Evolutionary conservation across 1,284 basidiomycete genomes (phyloP), one percentile per base, ranked within the genome.

Genomic region (Malassezia furfur): DNA sequence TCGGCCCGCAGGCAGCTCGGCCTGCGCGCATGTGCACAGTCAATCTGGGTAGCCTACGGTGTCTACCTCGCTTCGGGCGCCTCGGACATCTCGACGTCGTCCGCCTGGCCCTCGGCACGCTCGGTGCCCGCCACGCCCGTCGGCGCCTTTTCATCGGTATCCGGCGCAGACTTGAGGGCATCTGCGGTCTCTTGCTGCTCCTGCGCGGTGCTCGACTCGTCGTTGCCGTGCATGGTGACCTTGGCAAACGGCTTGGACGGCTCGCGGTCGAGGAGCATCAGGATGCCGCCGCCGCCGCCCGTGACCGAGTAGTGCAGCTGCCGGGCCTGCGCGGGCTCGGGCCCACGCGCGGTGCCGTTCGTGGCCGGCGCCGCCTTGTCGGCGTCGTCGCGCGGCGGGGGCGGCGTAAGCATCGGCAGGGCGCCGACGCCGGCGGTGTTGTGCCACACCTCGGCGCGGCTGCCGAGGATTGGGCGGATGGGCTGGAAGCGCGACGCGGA

Each of bases 401-500:
- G 59, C 5, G 63, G 60, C n/a, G 19, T 30, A 5, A 45, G 43
- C 56, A 52, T 3, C 53, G 59, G 8, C 32, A 41, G 30, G 34
- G 21, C 19, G 48, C 50, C 12, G 48, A 45, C 35, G 36, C 48
- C 32, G 10, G 63, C 59, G 30, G 48, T 62, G 36, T 34, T 54
- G 47, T 62, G 57, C 21, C 62, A 47, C 28, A 61, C 59, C 22
- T 56, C 57, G 30, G 62, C 62, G 17, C 60, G 60, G 28, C 59
- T 34, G 1, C 61, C 61, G 45, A 64, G 61, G 25, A 91, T 83
- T 0, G 87, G 82, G 45, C 91, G 83, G 12, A 96, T 86, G n/a
- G 93, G 91, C 59, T 86, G 84, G 76, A 89, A 96, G 50, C 90
- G 82, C 17, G 83, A 80, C 10, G 85, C 84, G 1, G 79, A 52